These are phyloP conservation scores for Lactifluus piperatus DNA, from an alignment of 768 basidiomycete genomes.

Conservation along the genomic window DNA sequence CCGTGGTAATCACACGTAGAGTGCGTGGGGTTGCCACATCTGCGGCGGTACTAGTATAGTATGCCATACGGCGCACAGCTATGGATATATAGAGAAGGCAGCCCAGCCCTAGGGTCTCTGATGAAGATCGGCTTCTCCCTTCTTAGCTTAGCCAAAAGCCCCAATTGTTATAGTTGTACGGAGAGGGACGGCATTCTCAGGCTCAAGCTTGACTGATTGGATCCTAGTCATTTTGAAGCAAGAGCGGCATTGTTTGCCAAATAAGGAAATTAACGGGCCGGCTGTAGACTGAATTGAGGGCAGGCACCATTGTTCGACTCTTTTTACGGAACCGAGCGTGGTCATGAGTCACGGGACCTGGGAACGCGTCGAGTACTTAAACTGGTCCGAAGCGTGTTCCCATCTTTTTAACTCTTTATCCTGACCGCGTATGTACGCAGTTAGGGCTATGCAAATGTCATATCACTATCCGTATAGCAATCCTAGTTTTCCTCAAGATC, in stretches of 20 bases:
- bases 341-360: constrained; percentile 9
- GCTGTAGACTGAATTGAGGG: neutral
- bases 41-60: neutral
- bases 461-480: constrained; percentile 17
- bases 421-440: constrained; percentile 14
- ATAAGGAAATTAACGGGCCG: constrained; percentile 6
- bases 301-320: constrained; percentile 16
- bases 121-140: neutral
- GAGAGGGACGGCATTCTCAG: too few species aligned
- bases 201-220: neutral
- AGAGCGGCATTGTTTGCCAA: neutral
- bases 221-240: neutral
- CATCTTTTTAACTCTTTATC: constrained; percentile 7
- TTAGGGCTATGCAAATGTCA: constrained; percentile 16
- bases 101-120: too few species aligned
- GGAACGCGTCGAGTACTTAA: constrained; percentile 14
- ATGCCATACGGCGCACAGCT: too few species aligned
- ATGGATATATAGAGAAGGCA: too few species aligned
- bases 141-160: neutral
- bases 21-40: neutral
- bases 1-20: neutral
- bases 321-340: constrained; percentile 12
- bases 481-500: constrained; percentile 8
- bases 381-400: neutral
- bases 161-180: neutral